Evolutionary conservation across 139 green algal genomes (phyloP).

Genomic region (Chlorella sorokiniana): DNA sequence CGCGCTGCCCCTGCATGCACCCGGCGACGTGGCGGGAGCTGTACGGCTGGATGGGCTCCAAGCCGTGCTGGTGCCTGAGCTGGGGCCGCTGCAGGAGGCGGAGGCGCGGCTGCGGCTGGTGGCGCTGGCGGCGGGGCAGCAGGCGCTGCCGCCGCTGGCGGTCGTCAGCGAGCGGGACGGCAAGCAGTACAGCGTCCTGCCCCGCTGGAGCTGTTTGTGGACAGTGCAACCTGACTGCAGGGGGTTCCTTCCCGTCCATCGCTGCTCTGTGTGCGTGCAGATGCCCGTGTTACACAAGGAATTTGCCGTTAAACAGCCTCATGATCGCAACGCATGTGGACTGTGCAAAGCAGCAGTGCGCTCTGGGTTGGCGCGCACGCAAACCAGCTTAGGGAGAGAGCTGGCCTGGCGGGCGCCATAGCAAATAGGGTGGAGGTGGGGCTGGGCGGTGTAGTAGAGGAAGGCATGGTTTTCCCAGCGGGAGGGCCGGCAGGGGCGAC

Average conservation of each 20-base stretch:
- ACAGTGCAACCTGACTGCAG: background rate
- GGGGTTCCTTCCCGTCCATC: background rate
- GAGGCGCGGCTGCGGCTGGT: conserved; percentile 7
- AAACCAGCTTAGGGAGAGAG: no score
- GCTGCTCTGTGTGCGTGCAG: background rate
- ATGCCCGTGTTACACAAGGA: no score
- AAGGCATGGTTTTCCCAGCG: no score
- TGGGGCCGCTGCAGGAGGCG: background rate
- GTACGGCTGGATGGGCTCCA: conserved; percentile 10
- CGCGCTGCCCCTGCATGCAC: background rate
- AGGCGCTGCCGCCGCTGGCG: background rate
- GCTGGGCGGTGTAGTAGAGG: no score
- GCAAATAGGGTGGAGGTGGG: no score
- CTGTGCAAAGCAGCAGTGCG: no score
- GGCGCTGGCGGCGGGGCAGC: background rate
- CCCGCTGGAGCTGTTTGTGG: conserved; percentile 13
- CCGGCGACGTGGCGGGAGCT: background rate
- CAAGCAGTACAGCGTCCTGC: conserved; percentile 7
- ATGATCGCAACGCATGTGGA: no score
- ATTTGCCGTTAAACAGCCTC: no score
- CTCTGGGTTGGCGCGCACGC: no score
- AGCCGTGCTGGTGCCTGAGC: background rate
- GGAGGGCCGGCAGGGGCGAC: no score
- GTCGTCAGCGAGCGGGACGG: background rate
- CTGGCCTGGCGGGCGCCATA: no score